Base-by-base conservation (phyloP, 2,329 filamentous ascomycete genomes). In the Fusarium sp. region DNA sequence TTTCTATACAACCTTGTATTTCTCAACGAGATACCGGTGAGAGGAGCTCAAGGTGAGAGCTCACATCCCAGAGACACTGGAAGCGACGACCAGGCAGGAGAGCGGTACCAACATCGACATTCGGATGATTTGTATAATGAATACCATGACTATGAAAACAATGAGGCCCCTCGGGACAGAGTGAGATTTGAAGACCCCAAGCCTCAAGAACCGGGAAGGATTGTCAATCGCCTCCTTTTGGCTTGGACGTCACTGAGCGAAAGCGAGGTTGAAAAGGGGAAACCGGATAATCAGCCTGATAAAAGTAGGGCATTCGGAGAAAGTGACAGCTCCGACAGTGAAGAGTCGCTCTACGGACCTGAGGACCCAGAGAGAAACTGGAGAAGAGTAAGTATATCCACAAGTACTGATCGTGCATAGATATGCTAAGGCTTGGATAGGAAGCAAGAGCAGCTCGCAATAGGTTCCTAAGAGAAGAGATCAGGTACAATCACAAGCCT, bases 1-100 rank as follows among this genome's bases (percentile, higher is more conserved):
- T 74, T 73, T 6, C 22, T 74, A 1, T 74, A 74, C 15, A 71
- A 68, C 0, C 28, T 74, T 1, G 71, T 74, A 1, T 74, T 71
- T 13, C n/a, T 64, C 12, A 26, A 63, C 11, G 66, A 71, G 11
- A 8, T n/a, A 1, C 20, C 44, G 0, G 26, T 6, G 1, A 14
- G 24, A 3, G n/a, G 11, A 24, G 5, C 20, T 38, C 8, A 18
- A 10, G 1, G 8, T 3, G 6, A 22, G 0, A 7, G 0, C 8
- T 8, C 35, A 10, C 17, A 35, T 6, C n/a, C 11, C 0, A 20
- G 14, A 10, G 28, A 36, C 2, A 22, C 30, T 2, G n/a, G 38
- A 5, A 30, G 28, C 12, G 22, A 47, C 0, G 30, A 15, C 2
- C 32, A 39, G 18, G 35, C 11, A 17, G 26, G 50, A 22, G 30